A percentile compares a stretch with the other conserved stretches of the same genome.
Evolutionary conservation across 805 yeast genomes (phyloP).

Genomic region (Ogataea wickerhamii): DNA sequence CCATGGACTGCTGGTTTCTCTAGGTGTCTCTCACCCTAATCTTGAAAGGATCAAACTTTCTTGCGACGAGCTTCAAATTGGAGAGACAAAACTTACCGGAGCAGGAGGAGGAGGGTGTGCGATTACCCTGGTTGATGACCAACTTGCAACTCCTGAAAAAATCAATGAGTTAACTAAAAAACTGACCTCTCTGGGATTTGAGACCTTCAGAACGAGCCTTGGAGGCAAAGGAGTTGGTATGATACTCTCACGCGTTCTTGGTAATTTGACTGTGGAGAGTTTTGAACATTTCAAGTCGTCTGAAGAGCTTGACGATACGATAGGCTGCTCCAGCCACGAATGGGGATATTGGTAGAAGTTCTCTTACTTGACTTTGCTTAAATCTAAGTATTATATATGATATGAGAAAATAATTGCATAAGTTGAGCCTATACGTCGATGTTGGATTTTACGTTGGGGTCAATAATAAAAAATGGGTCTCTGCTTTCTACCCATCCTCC

Average conservation of each 20-base stretch:
- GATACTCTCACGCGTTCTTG: constrained; percentile 21
- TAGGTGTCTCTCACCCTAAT: constrained; percentile 93
- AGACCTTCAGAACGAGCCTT: constrained; percentile 70
- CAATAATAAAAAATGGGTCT: constrained; percentile 11
- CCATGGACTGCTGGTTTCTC: constrained; percentile 79
- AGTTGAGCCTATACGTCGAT: constrained; percentile 5
- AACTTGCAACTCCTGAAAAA: constrained; percentile 32
- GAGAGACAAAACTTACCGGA: constrained; percentile 92
- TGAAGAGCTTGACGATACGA: constrained; percentile 43
- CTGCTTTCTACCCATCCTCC: constrained; percentile 16
- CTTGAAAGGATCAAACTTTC: constrained; percentile 68
- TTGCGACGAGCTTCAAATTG: constrained; percentile 63
- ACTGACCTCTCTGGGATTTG: constrained; percentile 52
- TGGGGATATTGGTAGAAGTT: constrained; percentile 61
- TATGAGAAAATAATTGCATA: background rate
- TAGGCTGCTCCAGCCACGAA: constrained; percentile 42
- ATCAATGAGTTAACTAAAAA: constrained; percentile 35
- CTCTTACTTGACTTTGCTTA: background rate
- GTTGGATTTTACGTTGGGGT: constrained; percentile 6
- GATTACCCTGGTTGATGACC: constrained; percentile 67
- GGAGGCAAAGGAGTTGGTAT: constrained; percentile 91
- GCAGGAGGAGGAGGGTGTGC: constrained; percentile 99
- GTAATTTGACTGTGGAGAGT: constrained; percentile 28
- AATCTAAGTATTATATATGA: background rate
- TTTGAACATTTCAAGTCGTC: constrained; percentile 41